These are phyloP conservation scores for Serendipita sp. DNA, from an alignment of 768 basidiomycete species.

Conservation along the genomic window DNA sequence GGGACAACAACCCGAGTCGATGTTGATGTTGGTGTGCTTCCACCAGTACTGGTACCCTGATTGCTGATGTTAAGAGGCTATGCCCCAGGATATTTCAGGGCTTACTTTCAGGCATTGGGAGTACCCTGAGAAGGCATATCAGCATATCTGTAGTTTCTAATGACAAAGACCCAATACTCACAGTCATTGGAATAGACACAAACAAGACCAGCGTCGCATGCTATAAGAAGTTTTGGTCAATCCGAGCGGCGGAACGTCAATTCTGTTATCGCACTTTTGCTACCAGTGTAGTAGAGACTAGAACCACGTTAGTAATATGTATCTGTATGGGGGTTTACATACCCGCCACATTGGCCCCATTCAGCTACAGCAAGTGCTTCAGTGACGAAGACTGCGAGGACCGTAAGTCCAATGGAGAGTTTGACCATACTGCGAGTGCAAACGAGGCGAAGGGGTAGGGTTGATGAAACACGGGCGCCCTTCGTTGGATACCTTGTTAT, in stretches of 20 bases:
- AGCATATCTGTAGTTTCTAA: no score
- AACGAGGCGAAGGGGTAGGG: neutral
- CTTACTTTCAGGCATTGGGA: neutral
- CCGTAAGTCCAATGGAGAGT: neutral
- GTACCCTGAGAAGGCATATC: neutral
- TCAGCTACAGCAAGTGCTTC: neutral
- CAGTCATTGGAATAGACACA: neutral
- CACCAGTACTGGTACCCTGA: constrained; percentile 22
- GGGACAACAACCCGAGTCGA: constrained; percentile 11
- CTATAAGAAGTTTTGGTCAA: neutral
- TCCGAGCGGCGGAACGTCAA: neutral
- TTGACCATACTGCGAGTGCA: neutral
- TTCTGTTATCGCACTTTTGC: neutral
- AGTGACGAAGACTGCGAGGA: neutral
- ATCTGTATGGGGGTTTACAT: no score
- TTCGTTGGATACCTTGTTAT: no score
- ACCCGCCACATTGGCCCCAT: neutral
- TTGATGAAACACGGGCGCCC: neutral
- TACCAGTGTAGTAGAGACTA: neutral
- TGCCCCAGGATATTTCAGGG: neutral
- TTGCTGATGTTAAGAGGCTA: constrained; percentile 19
- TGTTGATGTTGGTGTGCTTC: constrained; percentile 11
- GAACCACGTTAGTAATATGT: no score
- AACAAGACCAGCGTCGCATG: neutral
- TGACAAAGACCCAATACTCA: no score